Conservation (phyloP, 225 moss, liverwort and hornwort species). For the Lunularia cruciata region DNA sequence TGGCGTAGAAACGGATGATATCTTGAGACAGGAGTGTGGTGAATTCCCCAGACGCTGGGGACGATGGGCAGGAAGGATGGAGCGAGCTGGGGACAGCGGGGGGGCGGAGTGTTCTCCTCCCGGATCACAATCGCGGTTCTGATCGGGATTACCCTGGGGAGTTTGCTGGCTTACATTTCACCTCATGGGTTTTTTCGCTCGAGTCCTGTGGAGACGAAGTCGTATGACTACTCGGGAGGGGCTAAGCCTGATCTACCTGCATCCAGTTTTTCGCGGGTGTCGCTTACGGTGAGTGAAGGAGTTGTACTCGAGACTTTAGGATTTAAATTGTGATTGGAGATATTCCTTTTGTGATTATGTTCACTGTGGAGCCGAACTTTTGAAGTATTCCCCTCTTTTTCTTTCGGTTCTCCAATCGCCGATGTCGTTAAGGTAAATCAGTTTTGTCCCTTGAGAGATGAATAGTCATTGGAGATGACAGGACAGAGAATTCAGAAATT, state of each 20-base stretch:
- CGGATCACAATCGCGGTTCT: conserved; percentile 56
- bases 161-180: conserved; percentile 61
- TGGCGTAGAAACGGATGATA: no score
- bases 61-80: conserved; percentile 76
- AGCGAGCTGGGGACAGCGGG: conserved; percentile 30
- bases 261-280: conserved; percentile 21
- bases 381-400: no score
- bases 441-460: no score
- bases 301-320: no score
- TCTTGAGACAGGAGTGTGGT: no score
- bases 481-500: no score
- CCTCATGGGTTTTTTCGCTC: conserved; percentile 52
- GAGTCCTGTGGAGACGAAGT: conserved; percentile 16
- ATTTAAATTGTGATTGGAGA: no score
- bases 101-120: conserved; percentile 36
- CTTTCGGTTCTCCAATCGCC: no score
- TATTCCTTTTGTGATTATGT: no score
- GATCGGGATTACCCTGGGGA: conserved; percentile 57
- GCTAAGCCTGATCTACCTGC: conserved; percentile 4
- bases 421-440: no score
- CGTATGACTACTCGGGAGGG: not conserved
- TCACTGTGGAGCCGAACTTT: no score
- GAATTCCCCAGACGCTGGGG: conserved; percentile 7
- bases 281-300: conserved; percentile 13
- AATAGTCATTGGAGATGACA: no score